These are phyloP conservation scores for Solanum arcanum DNA, from an alignment of 257 asterid species.

Conservation along the genomic window DNA sequence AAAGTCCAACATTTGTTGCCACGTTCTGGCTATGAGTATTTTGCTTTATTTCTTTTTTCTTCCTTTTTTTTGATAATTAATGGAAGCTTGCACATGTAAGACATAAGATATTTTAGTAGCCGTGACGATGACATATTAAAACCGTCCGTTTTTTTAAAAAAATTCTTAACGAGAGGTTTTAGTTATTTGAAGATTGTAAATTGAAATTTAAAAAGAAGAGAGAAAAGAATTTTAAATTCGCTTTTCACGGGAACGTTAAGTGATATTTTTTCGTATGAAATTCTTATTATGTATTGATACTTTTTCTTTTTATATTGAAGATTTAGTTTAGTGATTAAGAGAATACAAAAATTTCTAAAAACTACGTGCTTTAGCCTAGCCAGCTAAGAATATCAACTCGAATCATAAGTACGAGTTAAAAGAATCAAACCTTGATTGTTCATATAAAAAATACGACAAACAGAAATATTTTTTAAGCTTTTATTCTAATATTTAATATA, in stretches of 20 bases:
- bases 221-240: background rate
- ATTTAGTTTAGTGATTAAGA: fast-evolving
- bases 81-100: background rate
- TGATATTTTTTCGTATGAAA: fast-evolving
- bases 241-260: background rate
- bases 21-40: background rate
- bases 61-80: background rate
- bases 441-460: background rate
- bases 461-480: background rate
- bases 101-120: background rate
- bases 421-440: background rate
- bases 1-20: background rate
- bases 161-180: background rate
- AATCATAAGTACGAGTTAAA: background rate
- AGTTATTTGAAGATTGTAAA: background rate
- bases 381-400: background rate
- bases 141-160: background rate
- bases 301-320: too few species aligned
- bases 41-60: background rate
- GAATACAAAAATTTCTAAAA: fast-evolving
- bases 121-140: background rate
- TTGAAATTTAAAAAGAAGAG: background rate
- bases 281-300: too few species aligned
- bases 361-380: background rate
- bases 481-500: background rate